Evolutionary conservation across 345 rosid genomes (phyloP).

Genomic region (Geranium brycei): DNA sequence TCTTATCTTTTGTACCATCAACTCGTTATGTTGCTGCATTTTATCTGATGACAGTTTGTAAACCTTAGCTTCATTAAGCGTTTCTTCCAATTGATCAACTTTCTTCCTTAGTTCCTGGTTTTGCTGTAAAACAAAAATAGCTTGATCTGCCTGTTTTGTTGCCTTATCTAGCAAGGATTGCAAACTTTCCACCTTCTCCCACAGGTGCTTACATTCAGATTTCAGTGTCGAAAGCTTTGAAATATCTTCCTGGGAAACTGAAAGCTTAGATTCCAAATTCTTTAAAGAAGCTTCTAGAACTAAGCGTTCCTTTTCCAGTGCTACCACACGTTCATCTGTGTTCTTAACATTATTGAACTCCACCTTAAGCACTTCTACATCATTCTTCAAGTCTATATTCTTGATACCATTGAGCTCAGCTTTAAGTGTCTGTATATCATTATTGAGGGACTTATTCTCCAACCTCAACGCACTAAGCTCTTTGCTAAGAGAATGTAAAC

Average conservation of each 20-base stretch:
- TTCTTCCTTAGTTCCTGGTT: slow-evolving; percentile 66
- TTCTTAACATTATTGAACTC: slow-evolving; percentile 39
- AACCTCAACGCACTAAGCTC: slow-evolving; percentile 50
- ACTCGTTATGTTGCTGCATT: slow-evolving; percentile 60
- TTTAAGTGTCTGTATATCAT: slow-evolving; percentile 11
- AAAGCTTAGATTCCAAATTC: slow-evolving; percentile 60
- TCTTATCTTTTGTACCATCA: slow-evolving; percentile 79
- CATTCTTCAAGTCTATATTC: neutral
- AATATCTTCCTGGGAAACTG: slow-evolving; percentile 57
- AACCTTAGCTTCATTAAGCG: slow-evolving; percentile 57
- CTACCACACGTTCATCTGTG: slow-evolving; percentile 48
- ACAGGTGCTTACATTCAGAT: slow-evolving; percentile 56
- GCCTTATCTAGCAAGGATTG: slow-evolving; percentile 57
- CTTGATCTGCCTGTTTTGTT: slow-evolving; percentile 76
- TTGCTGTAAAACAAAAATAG: slow-evolving; percentile 61
- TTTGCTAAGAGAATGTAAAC: slow-evolving; percentile 34
- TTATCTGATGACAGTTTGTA: slow-evolving; percentile 68
- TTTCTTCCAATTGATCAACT: slow-evolving; percentile 73
- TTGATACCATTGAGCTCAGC: neutral
- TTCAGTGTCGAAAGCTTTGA: slow-evolving; percentile 54
- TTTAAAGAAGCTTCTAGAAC: slow-evolving; percentile 53
- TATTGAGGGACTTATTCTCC: slow-evolving; percentile 56
- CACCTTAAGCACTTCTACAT: slow-evolving; percentile 47
- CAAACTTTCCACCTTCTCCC: slow-evolving; percentile 58
- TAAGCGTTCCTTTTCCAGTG: slow-evolving; percentile 54